Evolutionary conservation across 2,329 filamentous ascomycete genomes (phyloP), one percentile per base, ranked within the genome.

Genomic region (Alternaria sp.): DNA sequence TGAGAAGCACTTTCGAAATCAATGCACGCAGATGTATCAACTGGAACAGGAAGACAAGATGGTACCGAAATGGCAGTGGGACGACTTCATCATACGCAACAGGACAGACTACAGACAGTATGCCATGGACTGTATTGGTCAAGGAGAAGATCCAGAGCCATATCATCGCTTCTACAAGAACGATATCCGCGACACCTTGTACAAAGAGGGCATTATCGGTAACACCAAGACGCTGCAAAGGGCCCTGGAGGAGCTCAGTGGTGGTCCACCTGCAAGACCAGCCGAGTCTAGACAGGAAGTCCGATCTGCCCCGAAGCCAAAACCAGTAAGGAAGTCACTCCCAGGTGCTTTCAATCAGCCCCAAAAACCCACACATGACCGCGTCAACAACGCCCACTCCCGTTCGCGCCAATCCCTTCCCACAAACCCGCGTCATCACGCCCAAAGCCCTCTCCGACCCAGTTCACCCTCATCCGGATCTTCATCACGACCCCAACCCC

Each of bases 11-110:
- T 81, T 81, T 61, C 21, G 64, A n/a, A 69, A 64, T 3, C 68
- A 71, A 44, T 80, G 78, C 56, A 64, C 56, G 13, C 62, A 73
- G 36, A 76, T 80, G 17, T 58, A 72, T 19, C 51, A 67, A 21
- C 67, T 80, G 7, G 73, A 77, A 15, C 23, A 56, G 11, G 67
- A 75, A 36, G 75, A 77, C 25, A 75, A 70, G 40, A 77, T 78
- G 74, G 71, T 78, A 13, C 74, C 78, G 1, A 79, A 74, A 44
- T 79, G 70, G 65, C 74, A 77, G 40, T 81, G 80, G 80, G 80
- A 81, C 54, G 79, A 81, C 50, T 81, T 70, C 57, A 73, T 81
- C 36, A 73, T 80, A 25, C 72, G 79, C 15, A 73, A 77, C 58
- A 64, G 68, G 25, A 75, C 64, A 6, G 76, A 80, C n/a, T 81